Base-by-base conservation (phyloP, 108 stramenopile species). In the Nitzschia sp. region DNA sequence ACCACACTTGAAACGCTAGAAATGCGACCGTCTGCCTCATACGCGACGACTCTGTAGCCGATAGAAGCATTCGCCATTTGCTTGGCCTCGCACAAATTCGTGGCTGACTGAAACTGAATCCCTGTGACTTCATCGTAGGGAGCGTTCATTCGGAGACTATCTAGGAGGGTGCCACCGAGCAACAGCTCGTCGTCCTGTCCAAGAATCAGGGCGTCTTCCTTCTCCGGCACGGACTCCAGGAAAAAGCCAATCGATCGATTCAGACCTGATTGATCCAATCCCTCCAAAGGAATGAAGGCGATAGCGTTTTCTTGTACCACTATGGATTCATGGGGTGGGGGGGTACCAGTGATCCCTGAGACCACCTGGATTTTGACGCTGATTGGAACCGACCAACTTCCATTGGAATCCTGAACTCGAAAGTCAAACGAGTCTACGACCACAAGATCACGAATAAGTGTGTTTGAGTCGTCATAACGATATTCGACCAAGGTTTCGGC, bases 401-500 rank as follows among this genome's bases (percentile, higher is more conserved):
- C 81, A 13, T 47, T 23, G 6, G 58, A 41, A 44, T 82, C 81
- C n/a, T 44, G 41, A 8, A 75, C 81, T 29, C 76, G 76, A 57
- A 82, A 82, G 1, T 41, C 27, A 47, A 82, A 82, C 19, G 33
- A 60, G 45, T 82, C 81, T 3, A 45, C 6, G 22, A 58, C 61
- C 28, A 31, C 45, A 15, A 25, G 29, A 9, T 45, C 64, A 28
- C 61, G 65, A 30, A 53, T 47, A 8, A 58, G 19, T 0, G 66
- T 50, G 30, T 73, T 48, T 2, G 65, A 33, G 22, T 36, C 58
- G 38, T 34, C 59, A 48, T 62, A 73, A 30, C 2, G 19, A 48
- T 66, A 69, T 21, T 65, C 75, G 4, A 76, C 55, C 1, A 66
- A 60, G 16, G 45, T 61, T 52, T 66, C 65, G 15, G 47, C 8